phyloP scores from a whole-genome alignment of 257 asterid species.

The Rubia yunnanensis region DNA sequence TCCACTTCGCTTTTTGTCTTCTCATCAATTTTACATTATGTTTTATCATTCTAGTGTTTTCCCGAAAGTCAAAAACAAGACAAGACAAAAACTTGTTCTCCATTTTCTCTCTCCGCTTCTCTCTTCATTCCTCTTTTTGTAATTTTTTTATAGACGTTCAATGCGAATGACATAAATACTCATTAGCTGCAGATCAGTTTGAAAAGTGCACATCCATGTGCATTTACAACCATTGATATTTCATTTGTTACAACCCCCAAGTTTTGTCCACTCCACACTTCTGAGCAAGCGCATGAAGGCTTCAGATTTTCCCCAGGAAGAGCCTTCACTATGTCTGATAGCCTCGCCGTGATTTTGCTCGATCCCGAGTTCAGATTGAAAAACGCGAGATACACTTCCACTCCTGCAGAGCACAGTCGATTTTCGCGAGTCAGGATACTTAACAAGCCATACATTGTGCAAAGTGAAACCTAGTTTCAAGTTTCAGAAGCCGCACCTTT shows the following conservation, averaged over 20 bases:
- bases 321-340: conserved; percentile 40
- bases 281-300: conserved; percentile 42
- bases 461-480: neutral
- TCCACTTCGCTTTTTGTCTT: too few relatives aligned
- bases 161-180: too few relatives aligned
- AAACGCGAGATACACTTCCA: conserved; percentile 69
- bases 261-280: conserved; percentile 67
- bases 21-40: too few relatives aligned
- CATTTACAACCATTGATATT: conserved; percentile 32
- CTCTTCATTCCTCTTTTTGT: too few relatives aligned
- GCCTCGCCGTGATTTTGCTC: conserved; percentile 32
- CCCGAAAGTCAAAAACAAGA: too few relatives aligned
- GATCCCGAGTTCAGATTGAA: conserved; percentile 50
- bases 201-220: conserved; percentile 70
- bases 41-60: too few relatives aligned
- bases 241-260: conserved; percentile 40
- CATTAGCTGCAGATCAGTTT: conserved; percentile 41
- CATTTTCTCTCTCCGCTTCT: too few relatives aligned
- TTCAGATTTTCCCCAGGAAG: conserved; percentile 25
- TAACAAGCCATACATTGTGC: neutral
- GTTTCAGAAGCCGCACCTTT: conserved; percentile 35
- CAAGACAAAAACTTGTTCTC: too few relatives aligned
- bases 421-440: neutral
- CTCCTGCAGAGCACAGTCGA: conserved; percentile 23
- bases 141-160: too few relatives aligned